Base-by-base conservation (phyloP, 805 yeast genomes). In the Sungouiella blattae region DNA sequence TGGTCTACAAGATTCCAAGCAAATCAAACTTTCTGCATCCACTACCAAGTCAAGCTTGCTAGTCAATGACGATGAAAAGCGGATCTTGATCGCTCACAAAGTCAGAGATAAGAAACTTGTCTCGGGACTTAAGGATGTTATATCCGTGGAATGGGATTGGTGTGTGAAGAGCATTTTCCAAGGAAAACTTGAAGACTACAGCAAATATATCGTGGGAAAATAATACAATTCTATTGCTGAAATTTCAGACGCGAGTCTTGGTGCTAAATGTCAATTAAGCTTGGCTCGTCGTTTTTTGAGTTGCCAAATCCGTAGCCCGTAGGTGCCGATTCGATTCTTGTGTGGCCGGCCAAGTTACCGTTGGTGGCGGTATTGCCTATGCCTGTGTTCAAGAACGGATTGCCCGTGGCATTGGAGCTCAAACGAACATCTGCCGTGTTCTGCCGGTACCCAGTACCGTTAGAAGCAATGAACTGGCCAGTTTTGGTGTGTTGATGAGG, bases 271-370 rank as follows among this genome's bases (percentile, higher is more conserved):
- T 69, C 75, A 49, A 69, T 69, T 56, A 69, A 66, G 44, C 73
- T 68, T 6, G 71, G 72, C 21, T 69, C 71, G 39, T 64, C 71
- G n/a, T n/a, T n/a, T 43, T 80, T 58, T 14, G 66, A 87, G 49
- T 88, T 89, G 32, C 97, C 97, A 61, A 89, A 89, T 1, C 98
- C 98, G 55, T 79, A 88, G 2, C 98, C 98, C 2, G 98, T 89
- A 53, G 84, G 81, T 3, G 93, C 80, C 5, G 95, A 89, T 32
- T 82, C 78, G 40, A 87, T 55, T 26, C 46, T 73, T 30, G 66
- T 71, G 85, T 69, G 34, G 12, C 36, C 32, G 17, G 49, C 33
- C 33, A 27, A 39, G 51, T 26, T 45, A 51, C 33, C 39, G 47
- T 18, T 46, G 58, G 26, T 43, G 52, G 34, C 42, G 34, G 39